A percentile compares a stretch with the other conserved stretches of the same genome.
Conservation (phyloP, 805 yeast species). For the Soucietia sequanensis region DNA sequence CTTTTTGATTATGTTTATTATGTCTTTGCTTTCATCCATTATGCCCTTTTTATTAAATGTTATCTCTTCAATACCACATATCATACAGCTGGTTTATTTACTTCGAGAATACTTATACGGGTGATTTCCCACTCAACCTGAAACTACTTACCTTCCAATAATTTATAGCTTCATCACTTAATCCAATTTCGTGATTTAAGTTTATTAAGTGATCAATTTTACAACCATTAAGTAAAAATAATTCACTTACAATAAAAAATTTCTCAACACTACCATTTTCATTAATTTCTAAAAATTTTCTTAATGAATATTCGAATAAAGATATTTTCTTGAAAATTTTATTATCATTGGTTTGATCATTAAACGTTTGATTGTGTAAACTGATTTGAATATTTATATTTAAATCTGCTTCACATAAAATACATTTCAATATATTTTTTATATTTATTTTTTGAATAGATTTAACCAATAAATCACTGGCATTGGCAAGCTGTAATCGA, state of each 20-base stretch:
- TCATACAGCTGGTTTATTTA: too few species aligned
- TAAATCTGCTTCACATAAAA: constrained; percentile 50
- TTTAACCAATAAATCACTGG: constrained; percentile 43
- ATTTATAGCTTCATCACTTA: constrained; percentile 45
- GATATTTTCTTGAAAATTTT: constrained; percentile 21
- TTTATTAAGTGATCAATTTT: constrained; percentile 34
- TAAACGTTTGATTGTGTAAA: constrained; percentile 6
- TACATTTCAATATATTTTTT: constrained; percentile 38
- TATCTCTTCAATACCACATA: too few species aligned
- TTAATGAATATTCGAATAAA: constrained; percentile 51
- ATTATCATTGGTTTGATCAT: background rate
- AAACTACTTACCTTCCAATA: constrained; percentile 47
- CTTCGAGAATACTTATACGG: too few species aligned
- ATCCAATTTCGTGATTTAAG: constrained; percentile 30
- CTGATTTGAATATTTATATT: constrained; percentile 38
- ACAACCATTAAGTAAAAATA: constrained; percentile 57
- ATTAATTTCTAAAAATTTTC: constrained; percentile 37
- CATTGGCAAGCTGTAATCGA: constrained; percentile 20
- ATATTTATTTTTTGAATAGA: constrained; percentile 53
- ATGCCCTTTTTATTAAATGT: too few species aligned
- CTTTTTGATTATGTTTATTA: too few species aligned
- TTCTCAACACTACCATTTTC: constrained; percentile 17
- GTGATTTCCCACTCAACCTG: constrained; percentile 8
- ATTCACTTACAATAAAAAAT: constrained; percentile 52
- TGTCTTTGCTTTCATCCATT: too few species aligned